Evolutionary conservation across 2,329 filamentous ascomycete genomes (phyloP).

Genomic region (Sclerotinia minor): DNA sequence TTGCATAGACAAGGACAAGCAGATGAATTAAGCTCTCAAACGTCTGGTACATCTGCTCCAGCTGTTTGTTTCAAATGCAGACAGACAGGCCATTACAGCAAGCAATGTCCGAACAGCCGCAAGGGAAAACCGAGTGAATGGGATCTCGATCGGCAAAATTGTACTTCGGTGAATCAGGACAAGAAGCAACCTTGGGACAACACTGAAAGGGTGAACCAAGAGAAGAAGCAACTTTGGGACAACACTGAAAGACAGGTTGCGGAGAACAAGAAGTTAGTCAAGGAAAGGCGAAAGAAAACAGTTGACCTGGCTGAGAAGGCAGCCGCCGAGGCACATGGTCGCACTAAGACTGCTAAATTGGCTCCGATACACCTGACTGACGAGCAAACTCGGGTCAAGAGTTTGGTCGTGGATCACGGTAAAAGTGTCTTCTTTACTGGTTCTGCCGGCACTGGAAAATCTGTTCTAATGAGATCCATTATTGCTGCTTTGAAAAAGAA

Average conservation of each 20-base stretch:
- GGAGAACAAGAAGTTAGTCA: conserved; percentile 76
- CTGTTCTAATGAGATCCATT: conserved; percentile 89
- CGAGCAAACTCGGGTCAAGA: conserved; percentile 82
- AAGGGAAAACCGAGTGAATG: conserved; percentile 29
- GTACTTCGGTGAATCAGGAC: conserved; percentile 43
- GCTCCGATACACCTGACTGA: conserved; percentile 60
- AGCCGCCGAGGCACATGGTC: conserved; percentile 47
- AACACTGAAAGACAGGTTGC: conserved; percentile 72
- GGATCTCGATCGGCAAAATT: conserved; percentile 32
- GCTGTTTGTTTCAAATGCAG: conserved; percentile 32
- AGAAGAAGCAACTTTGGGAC: conserved; percentile 62
- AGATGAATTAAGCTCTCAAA: conserved; percentile 27
- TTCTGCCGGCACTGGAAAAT: conserved; percentile 95
- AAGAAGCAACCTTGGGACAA: conserved; percentile 66
- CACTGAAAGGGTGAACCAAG: conserved; percentile 56
- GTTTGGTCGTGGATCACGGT: conserved; percentile 74
- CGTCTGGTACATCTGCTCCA: conserved; percentile 27
- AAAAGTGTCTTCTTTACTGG: conserved; percentile 98
- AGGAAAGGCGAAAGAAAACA: conserved; percentile 56
- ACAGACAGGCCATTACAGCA: conserved; percentile 29
- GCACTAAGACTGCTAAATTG: conserved; percentile 44
- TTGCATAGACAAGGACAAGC: conserved; percentile 28
- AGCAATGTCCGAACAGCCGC: conserved; percentile 28
- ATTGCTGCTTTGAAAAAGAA: conserved; percentile 79
- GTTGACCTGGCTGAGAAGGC: conserved; percentile 48